Conservation (phyloP, 495 filamentous ascomycete species). For the Penicillium ucsense region DNA sequence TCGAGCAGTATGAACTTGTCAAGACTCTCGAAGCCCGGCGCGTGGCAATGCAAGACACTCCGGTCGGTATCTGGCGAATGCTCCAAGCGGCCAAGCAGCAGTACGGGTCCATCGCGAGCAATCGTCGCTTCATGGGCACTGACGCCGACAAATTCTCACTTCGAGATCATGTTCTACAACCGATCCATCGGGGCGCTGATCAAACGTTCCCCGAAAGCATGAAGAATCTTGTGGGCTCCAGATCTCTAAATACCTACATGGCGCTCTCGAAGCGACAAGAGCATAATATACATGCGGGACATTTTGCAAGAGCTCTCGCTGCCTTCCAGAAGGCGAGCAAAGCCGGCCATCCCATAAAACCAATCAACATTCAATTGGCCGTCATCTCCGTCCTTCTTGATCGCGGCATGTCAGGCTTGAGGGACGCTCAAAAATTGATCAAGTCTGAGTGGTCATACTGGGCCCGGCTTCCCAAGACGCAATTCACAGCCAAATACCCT, state of each 20-base stretch:
- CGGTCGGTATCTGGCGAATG: constrained; percentile 37
- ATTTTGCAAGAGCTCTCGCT: constrained; percentile 19
- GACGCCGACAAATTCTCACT: constrained; percentile 7
- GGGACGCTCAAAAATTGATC: constrained; percentile 21
- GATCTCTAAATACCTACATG: constrained; percentile 23
- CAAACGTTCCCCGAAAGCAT: constrained; percentile 17
- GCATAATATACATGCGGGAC: constrained; percentile 28
- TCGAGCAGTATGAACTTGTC: constrained; percentile 20
- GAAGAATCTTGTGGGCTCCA: constrained; percentile 15
- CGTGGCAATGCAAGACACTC: constrained; percentile 22
- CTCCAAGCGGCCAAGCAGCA: constrained; percentile 29
- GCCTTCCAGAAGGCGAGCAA: constrained; percentile 19
- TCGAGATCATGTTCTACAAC: constrained; percentile 4
- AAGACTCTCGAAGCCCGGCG: constrained; percentile 21
- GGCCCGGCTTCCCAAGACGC: constrained; percentile 1
- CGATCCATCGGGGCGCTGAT: constrained; percentile 10
- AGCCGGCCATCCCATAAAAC: constrained; percentile 18
- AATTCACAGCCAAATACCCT: constrained; percentile 10
- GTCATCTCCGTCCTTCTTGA: constrained; percentile 28
- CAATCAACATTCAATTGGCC: constrained; percentile 28
- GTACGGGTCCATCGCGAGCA: constrained; percentile 21
- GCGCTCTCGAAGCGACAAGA: constrained; percentile 28
- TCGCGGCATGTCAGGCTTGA: constrained; percentile 15
- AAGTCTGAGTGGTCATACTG: constrained; percentile 19
- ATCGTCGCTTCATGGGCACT: constrained; percentile 29